phyloP scores from a whole-genome alignment of 2,329 filamentous ascomycete species.

The Xylaria multiplex region DNA sequence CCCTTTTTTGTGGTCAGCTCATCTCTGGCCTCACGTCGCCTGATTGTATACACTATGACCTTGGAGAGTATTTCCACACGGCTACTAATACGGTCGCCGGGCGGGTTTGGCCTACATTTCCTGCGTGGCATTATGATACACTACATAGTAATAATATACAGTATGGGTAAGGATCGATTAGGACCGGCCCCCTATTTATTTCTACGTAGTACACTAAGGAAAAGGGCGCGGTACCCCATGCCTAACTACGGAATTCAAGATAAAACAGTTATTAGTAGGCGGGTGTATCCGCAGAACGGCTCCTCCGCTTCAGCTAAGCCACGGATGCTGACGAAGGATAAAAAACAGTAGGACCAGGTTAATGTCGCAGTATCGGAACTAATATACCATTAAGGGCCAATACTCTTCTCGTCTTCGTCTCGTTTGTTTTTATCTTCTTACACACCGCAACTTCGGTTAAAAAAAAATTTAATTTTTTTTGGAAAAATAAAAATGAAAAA shows the following conservation, averaged over 20 bases:
- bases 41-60: slow-evolving; percentile 27
- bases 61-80: slow-evolving; percentile 23
- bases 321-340: slow-evolving; percentile 28
- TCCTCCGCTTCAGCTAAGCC: slow-evolving; percentile 32
- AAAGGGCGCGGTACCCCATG: background rate
- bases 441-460: slow-evolving; percentile 35
- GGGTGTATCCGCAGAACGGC: slow-evolving; percentile 32
- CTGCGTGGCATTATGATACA: background rate
- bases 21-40: slow-evolving; percentile 37
- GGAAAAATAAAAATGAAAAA: background rate
- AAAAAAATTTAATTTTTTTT: too few relatives aligned
- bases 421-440: background rate
- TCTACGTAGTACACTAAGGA: background rate
- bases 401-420: background rate
- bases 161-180: background rate
- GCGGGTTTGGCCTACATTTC: slow-evolving; percentile 7
- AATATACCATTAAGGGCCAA: slow-evolving; percentile 14
- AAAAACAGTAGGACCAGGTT: slow-evolving; percentile 20
- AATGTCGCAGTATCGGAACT: slow-evolving; percentile 10
- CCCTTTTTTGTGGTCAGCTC: slow-evolving; percentile 32
- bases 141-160: background rate
- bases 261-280: slow-evolving; percentile 27
- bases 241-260: background rate
- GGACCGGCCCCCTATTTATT: background rate
- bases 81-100: slow-evolving; percentile 23